phyloP scores from a whole-genome alignment of 495 filamentous ascomycete species.

The Aspergillus nanangensis region DNA sequence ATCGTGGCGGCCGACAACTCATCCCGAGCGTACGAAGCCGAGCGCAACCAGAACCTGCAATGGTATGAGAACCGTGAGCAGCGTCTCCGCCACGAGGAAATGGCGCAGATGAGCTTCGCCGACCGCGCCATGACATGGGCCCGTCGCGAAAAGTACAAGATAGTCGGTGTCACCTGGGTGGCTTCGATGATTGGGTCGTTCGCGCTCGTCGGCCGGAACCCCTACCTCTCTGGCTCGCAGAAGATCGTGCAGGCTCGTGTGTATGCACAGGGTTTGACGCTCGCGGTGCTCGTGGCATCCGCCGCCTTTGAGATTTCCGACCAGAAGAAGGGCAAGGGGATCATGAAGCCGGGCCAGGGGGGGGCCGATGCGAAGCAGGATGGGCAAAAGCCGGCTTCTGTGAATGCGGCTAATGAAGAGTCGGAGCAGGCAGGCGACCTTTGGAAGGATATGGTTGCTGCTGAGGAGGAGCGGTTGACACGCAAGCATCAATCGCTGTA shows the following conservation, averaged over 20 bases:
- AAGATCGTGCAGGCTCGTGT: conserved; percentile 97
- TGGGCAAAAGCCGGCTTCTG: conserved; percentile 58
- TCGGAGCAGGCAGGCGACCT: conserved; percentile 80
- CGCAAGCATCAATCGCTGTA: conserved; percentile 48
- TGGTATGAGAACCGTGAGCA: conserved; percentile 62
- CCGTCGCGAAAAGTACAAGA: conserved; percentile 79
- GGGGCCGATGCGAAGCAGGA: conserved; percentile 52
- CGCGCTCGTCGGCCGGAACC: conserved; percentile 71
- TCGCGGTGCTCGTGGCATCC: conserved; percentile 81
- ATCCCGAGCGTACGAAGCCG: conserved; percentile 68
- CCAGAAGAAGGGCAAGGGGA: conserved; percentile 65
- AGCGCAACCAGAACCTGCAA: conserved; percentile 57
- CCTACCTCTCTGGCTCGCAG: conserved; percentile 69
- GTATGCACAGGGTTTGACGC: conserved; percentile 93
- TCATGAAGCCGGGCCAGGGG: conserved; percentile 59
- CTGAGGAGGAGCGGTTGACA: conserved; percentile 66
- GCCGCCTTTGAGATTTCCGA: conserved; percentile 89
- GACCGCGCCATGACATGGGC: conserved; percentile 57
- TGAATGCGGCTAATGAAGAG: conserved; percentile 46
- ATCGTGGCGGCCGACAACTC: conserved; percentile 83
- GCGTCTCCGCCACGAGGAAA: conserved; percentile 43
- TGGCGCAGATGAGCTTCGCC: conserved; percentile 47
- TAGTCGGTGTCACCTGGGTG: conserved; percentile 81
- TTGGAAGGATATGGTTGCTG: conserved; percentile 84
- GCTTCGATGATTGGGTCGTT: conserved; percentile 75